phyloP scores from a whole-genome alignment of 192 early-diverging fungal species.

The Linnemannia exigua region DNA sequence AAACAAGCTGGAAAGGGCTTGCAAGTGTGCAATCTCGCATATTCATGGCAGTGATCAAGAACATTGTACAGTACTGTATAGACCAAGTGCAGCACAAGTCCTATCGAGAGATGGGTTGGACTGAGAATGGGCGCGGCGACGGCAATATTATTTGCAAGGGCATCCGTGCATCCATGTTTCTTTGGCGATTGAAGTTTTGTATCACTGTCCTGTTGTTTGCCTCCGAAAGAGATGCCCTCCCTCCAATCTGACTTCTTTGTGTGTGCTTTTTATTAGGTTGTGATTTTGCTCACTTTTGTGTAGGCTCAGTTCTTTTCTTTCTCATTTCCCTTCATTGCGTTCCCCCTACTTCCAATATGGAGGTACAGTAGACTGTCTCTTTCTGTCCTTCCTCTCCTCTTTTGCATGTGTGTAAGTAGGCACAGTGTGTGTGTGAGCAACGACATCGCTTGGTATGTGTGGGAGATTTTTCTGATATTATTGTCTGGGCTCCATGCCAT shows the following conservation, averaged over 20 bases:
- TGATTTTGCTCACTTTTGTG: not conserved
- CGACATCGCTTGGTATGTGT: constrained; percentile 5
- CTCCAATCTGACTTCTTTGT: not conserved
- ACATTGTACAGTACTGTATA: too few relatives aligned
- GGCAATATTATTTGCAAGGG: not conserved
- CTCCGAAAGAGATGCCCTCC: not conserved
- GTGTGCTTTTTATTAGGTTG: not conserved
- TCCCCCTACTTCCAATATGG: not conserved
- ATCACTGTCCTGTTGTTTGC: not conserved
- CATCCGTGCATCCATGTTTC: constrained; percentile 34
- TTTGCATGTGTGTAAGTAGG: not conserved
- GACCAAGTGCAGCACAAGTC: too few relatives aligned
- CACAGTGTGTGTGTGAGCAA: too few relatives aligned
- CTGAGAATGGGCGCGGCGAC: too few relatives aligned
- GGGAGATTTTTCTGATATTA: not conserved
- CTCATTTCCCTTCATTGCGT: constrained; percentile 5
- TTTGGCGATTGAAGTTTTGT: not conserved
- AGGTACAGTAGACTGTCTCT: not conserved
- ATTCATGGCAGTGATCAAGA: too few relatives aligned
- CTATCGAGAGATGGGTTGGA: too few relatives aligned
- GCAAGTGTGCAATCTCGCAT: too few relatives aligned
- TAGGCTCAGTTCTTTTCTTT: constrained; percentile 12
- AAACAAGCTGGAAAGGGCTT: too few relatives aligned
- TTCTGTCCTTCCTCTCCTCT: not conserved
- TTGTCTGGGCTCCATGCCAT: not conserved